Evolutionary conservation across 352 stramenopile species (phyloP).

Genomic region (Phytophthora pisi): DNA sequence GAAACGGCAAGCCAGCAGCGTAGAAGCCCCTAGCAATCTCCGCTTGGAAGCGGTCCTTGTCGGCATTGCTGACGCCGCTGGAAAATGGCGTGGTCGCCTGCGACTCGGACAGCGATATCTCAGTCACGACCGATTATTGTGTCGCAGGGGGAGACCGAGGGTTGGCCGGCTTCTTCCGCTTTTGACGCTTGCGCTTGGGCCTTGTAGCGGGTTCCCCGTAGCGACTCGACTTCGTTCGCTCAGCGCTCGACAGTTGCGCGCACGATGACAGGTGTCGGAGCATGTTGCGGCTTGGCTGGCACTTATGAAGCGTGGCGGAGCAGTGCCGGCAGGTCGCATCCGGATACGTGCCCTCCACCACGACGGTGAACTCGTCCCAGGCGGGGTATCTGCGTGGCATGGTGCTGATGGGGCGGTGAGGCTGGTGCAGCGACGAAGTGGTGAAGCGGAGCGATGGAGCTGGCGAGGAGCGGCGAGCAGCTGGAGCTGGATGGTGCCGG

Average conservation of each 20-base stretch:
- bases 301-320: background rate
- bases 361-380: background rate
- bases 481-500: too few relatives aligned
- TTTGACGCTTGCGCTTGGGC: background rate
- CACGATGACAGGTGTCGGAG: background rate
- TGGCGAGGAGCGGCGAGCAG: too few relatives aligned
- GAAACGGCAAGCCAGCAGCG: background rate
- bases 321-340: background rate
- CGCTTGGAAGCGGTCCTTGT: background rate
- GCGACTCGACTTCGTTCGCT: background rate
- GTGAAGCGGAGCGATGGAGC: too few relatives aligned
- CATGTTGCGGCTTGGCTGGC: background rate
- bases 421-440: too few relatives aligned
- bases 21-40: background rate
- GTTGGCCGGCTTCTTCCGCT: background rate
- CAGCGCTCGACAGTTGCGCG: background rate
- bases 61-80: background rate
- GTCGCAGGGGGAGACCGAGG: background rate
- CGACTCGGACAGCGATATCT: background rate
- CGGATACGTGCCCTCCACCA: background rate
- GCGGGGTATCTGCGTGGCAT: background rate
- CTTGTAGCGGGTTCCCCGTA: background rate
- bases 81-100: background rate
- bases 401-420: too few relatives aligned
- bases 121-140: background rate